These are phyloP conservation scores for Boletus fagicola DNA, from an alignment of 768 basidiomycete genomes.

Conservation along the genomic window DNA sequence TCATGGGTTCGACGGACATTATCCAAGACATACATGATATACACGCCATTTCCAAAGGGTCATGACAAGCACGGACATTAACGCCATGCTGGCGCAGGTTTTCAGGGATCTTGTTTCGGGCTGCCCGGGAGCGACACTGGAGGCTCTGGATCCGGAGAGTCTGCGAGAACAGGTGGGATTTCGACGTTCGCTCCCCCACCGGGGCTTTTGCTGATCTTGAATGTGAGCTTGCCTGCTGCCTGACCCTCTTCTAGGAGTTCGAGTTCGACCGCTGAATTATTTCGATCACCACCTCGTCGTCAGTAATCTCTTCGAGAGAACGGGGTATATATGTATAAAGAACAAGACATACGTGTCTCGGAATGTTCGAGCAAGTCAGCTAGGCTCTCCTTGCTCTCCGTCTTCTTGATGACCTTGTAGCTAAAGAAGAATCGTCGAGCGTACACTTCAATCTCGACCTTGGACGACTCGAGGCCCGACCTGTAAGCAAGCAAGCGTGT, in stretches of 20 bases:
- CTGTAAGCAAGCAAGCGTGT: conserved; percentile 8
- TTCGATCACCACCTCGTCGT: background rate
- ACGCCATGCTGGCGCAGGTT: background rate
- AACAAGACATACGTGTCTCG: conserved; percentile 25
- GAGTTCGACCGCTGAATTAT: conserved; percentile 26
- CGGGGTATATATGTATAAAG: no score
- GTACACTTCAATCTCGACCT: conserved; percentile 34
- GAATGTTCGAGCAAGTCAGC: conserved; percentile 33
- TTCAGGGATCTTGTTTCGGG: conserved; percentile 5
- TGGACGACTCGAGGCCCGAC: conserved; percentile 32
- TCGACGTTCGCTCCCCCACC: conserved; percentile 4
- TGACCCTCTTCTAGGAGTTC: conserved; percentile 33
- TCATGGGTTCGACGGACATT: conserved; percentile 5
- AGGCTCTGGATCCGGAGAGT: background rate
- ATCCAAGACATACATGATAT: conserved; percentile 7
- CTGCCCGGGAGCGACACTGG: conserved; percentile 4
- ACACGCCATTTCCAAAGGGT: conserved; percentile 1
- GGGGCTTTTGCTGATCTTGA: conserved; percentile 25
- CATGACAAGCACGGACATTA: conserved; percentile 5
- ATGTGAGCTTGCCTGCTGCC: conserved; percentile 29
- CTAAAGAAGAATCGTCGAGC: conserved; percentile 33
- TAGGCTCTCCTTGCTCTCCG: conserved; percentile 33
- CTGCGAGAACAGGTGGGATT: background rate
- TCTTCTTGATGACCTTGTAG: conserved; percentile 35
- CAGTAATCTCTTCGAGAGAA: background rate